A percentile compares a stretch with the other conserved stretches of the same genome.
These are phyloP conservation scores for Pestalotiopsis sp. DNA, from an alignment of 2,329 filamentous ascomycete species.

Conservation along the genomic window DNA sequence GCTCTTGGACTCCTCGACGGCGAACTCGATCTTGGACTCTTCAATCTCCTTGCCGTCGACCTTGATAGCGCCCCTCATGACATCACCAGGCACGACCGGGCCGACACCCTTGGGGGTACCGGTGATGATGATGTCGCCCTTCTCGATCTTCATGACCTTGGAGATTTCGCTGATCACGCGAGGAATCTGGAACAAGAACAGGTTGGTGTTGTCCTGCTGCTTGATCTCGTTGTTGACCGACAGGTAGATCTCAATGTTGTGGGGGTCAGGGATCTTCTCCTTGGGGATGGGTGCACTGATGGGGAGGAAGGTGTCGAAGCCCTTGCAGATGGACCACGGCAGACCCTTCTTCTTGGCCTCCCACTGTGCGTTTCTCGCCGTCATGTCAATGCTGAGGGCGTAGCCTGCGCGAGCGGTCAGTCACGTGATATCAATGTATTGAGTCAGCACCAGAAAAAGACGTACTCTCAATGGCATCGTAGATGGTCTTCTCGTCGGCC, in stretches of 20 bases:
- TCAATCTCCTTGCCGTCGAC: conserved; percentile 81
- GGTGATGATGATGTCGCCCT: conserved; percentile 92
- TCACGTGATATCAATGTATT: background rate
- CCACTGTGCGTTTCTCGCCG: conserved; percentile 90
- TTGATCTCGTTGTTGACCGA: conserved; percentile 77
- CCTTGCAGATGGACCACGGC: conserved; percentile 95
- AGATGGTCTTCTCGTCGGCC: conserved; percentile 72
- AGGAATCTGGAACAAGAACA: conserved; percentile 94
- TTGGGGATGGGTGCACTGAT: conserved; percentile 82
- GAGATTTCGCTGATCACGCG: conserved; percentile 88
- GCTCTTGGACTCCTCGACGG: conserved; percentile 77
- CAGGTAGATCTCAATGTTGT: conserved; percentile 84
- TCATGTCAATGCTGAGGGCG: conserved; percentile 94
- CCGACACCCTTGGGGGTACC: conserved; percentile 97
- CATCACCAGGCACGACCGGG: conserved; percentile 79
- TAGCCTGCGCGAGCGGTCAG: conserved; percentile 62
- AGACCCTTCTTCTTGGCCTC: conserved; percentile 97
- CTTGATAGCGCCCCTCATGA: conserved; percentile 82
- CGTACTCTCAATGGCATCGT: conserved; percentile 81
- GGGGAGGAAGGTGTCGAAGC: conserved; percentile 96
- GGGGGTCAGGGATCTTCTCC: conserved; percentile 79
- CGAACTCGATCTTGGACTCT: conserved; percentile 82
- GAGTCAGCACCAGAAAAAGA: conserved; percentile 3
- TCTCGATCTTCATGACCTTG: conserved; percentile 89
- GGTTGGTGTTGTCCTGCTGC: conserved; percentile 85